These are phyloP conservation scores for Pyrenochaeta sp. DNA, from an alignment of 2,329 filamentous ascomycete species.

Conservation along the genomic window DNA sequence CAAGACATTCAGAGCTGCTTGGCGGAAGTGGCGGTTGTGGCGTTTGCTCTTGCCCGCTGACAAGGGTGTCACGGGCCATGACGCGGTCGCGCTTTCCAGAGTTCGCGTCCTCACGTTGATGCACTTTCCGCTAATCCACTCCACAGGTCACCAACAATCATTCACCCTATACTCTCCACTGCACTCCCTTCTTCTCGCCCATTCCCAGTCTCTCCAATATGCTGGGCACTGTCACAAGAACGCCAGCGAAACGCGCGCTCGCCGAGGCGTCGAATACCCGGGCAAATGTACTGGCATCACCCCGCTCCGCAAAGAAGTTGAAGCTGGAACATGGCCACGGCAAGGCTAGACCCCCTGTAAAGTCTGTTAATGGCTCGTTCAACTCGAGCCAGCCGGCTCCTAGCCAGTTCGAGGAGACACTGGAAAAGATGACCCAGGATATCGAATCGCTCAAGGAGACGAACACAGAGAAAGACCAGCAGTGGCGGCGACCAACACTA, in stretches of 20 bases:
- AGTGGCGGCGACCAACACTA: constrained; percentile 78
- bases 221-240: constrained; percentile 42
- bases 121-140: constrained; percentile 27
- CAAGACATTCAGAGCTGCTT: not conserved
- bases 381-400: constrained; percentile 79
- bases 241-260: constrained; percentile 57
- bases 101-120: constrained; percentile 37
- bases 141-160: constrained; percentile 24
- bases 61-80: constrained; percentile 33
- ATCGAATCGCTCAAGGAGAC: constrained; percentile 84
- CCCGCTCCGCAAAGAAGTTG: constrained; percentile 76
- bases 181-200: constrained; percentile 4
- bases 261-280: constrained; percentile 56
- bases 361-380: constrained; percentile 66
- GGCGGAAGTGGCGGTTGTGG: constrained; percentile 9
- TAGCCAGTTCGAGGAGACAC: constrained; percentile 92
- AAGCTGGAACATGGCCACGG: constrained; percentile 74
- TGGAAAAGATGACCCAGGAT: constrained; percentile 96
- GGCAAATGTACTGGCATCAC: constrained; percentile 55
- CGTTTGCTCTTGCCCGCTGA: constrained; percentile 25
- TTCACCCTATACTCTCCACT: not conserved
- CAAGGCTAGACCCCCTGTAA: constrained; percentile 69
- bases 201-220: constrained; percentile 26
- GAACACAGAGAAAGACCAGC: constrained; percentile 92
- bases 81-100: constrained; percentile 40